These are phyloP conservation scores for Dentiscutata heterogama DNA, from an alignment of 371 early-diverging fungal genomes.

Conservation along the genomic window DNA sequence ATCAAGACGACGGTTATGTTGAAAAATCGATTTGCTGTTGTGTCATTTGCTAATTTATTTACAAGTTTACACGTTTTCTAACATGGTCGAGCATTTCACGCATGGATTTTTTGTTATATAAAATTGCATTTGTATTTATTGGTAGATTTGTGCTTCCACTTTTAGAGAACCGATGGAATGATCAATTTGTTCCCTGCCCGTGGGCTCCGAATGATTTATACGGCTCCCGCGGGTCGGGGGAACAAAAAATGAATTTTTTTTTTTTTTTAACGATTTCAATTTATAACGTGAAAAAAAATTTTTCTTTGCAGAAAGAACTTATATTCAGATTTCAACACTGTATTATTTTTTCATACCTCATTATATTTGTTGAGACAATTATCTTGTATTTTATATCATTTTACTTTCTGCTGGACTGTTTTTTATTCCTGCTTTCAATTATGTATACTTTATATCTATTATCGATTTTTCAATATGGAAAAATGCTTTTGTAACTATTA, in stretches of 20 bases:
- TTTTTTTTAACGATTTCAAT: not conserved
- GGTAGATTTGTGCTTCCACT: not conserved
- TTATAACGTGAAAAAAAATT: not conserved
- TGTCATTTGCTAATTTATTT: slow-evolving; percentile 23
- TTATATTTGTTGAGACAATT: not conserved
- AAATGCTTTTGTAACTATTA: no score
- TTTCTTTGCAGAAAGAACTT: not conserved
- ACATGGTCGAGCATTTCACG: not conserved
- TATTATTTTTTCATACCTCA: not conserved
- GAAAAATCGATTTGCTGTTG: slow-evolving; percentile 37
- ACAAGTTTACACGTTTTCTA: not conserved
- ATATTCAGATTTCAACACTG: not conserved
- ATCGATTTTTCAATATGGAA: not conserved
- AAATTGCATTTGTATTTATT: not conserved
- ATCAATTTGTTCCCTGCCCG: not conserved
- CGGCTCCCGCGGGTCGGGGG: not conserved
- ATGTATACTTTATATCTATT: not conserved
- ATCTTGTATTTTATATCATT: no score
- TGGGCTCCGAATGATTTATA: not conserved
- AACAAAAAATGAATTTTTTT: not conserved
- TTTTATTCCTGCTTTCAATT: slow-evolving; percentile 1
- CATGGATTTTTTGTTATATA: not conserved
- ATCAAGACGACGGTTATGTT: not conserved
- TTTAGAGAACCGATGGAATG: not conserved
- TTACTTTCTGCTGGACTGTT: not conserved